phyloP scores from a whole-genome alignment of 306 rosid genomes.

The Citrullus mucosospermus region DNA sequence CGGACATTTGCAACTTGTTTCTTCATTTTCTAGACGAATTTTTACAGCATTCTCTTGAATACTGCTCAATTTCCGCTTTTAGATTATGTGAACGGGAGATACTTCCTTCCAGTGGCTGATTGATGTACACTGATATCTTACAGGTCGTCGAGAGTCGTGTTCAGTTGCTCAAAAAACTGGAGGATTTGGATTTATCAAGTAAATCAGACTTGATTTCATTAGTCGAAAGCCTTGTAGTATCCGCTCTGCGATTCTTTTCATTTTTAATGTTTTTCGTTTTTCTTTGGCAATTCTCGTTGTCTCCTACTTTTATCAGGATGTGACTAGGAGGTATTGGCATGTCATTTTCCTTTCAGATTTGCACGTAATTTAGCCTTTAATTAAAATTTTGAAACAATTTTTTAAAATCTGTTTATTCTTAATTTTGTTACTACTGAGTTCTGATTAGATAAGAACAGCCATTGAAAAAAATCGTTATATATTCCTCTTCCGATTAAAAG shows the following conservation, averaged over 20 bases:
- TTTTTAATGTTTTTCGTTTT: not conserved
- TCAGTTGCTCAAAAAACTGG: conserved; percentile 37
- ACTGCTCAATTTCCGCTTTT: not conserved
- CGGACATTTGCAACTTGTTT: not conserved
- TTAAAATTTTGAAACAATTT: not conserved
- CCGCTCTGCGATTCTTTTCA: conserved; percentile 18
- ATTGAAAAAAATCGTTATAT: not conserved
- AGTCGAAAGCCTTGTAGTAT: conserved; percentile 46
- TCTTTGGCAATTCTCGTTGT: not conserved
- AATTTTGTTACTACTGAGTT: not conserved
- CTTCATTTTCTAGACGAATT: not conserved
- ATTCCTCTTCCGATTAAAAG: not conserved
- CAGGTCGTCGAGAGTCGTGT: conserved; percentile 65
- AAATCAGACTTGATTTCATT: conserved; percentile 34
- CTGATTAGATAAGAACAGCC: not conserved
- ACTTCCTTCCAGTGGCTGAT: not conserved
- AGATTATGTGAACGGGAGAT: not conserved
- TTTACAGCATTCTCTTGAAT: not conserved
- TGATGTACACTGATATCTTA: not conserved
- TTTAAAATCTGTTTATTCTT: not conserved
- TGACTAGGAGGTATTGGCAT: not conserved
- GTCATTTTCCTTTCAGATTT: not conserved
- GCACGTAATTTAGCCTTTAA: not conserved
- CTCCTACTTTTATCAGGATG: not conserved
- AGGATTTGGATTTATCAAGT: conserved; percentile 29